phyloP scores from a whole-genome alignment of 805 yeast species.

The Clavispora santaluciae region DNA sequence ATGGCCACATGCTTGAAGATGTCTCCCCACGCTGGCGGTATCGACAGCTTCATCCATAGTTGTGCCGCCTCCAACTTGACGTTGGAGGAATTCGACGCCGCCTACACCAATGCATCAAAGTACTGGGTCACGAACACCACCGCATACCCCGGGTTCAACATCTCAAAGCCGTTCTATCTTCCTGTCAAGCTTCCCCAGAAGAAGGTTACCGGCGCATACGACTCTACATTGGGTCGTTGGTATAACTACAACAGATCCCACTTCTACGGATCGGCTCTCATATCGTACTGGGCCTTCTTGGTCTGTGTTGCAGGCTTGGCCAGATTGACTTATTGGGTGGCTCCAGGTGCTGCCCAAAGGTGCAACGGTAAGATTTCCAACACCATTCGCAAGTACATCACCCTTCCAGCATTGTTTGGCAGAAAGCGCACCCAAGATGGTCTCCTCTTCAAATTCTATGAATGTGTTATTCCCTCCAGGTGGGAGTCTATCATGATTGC shows the following conservation, averaged over 20 bases:
- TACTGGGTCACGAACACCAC: conserved; percentile 30
- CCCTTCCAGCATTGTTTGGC: conserved; percentile 32
- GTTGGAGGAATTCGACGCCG: conserved; percentile 23
- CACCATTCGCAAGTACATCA: conserved; percentile 23
- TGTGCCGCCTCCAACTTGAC: conserved; percentile 22
- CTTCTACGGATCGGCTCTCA: conserved; percentile 28
- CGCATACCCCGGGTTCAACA: conserved; percentile 27
- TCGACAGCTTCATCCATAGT: conserved; percentile 5
- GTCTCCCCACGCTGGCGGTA: conserved; percentile 20
- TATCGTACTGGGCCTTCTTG: conserved; percentile 28
- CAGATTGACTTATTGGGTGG: conserved; percentile 20
- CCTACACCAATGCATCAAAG: conserved; percentile 39
- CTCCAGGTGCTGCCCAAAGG: conserved; percentile 19
- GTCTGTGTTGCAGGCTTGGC: conserved; percentile 30
- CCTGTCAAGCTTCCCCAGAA: conserved; percentile 31
- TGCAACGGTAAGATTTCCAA: conserved; percentile 9
- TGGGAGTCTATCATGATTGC: conserved; percentile 43
- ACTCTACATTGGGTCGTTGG: conserved; percentile 25
- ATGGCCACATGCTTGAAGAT: conserved; percentile 30
- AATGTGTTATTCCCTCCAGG: conserved; percentile 47
- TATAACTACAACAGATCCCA: conserved; percentile 36
- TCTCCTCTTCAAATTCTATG: conserved; percentile 6
- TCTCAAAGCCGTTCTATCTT: conserved; percentile 21
- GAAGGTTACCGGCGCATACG: conserved; percentile 21
- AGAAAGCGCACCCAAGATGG: conserved; percentile 19